Evolutionary conservation across 2,329 filamentous ascomycete genomes (phyloP), one percentile per base, ranked within the genome.

Genomic region (Hypoxylon sp.): DNA sequence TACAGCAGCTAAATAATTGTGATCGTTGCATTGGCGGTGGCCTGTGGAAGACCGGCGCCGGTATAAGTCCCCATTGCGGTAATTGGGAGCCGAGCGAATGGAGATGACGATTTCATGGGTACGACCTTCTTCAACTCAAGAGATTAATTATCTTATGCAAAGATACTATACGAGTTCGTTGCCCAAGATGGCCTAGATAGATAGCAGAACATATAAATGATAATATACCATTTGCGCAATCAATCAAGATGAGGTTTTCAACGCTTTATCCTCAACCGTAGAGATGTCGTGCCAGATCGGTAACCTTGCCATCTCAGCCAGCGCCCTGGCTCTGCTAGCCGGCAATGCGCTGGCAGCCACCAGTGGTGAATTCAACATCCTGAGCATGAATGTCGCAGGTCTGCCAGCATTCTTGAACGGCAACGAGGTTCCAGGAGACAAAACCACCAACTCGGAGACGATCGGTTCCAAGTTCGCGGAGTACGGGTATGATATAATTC

Each of bases 401-500:
- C 43, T 69, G 19, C 66, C 66, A 2, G 65, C 58, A 36, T 17
- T 63, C 56, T 35, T 55, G 30, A 32, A 70, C 60, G 8, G 45
- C 59, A 34, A 58, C 25, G 34, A 60, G 52, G 31, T 63, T 56
- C 60, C 58, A 37, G 60, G 72, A 66, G 47, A 72, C 67, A 53
- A 73, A 69, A 23, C 65, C 0, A 74, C 73, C 5, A 87, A 87
- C 67, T 75, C 83, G 1, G 71, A 71, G 7, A 67, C 70, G 19
- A 86, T 88, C 37, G 85, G 85, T 0, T 64, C 73, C 3, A 73
- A 78, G 42, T 82, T 88, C 60, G 71, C 79, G 4, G 57, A 80
- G 62, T 79, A 84, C 50, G 75, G 70, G 47, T 85, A 82, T 69
- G 82, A 85, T 58, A 70, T 88, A 19, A 82, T 88, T 64, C 77